Evolutionary conservation across 108 stramenopile genomes (phyloP).

Genomic region (Poteriospumella lacustris): DNA sequence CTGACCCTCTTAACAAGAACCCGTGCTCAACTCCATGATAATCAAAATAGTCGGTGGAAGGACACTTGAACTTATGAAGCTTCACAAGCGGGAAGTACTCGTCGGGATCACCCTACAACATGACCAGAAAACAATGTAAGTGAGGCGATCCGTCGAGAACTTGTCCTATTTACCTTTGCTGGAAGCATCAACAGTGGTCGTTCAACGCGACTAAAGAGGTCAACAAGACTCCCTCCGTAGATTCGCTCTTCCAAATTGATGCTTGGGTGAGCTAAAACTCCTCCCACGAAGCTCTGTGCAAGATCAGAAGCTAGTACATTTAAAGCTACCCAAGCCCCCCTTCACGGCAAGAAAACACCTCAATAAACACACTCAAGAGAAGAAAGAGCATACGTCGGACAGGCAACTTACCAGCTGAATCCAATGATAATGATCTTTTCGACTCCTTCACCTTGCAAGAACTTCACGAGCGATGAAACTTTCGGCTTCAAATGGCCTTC

Average conservation of each 20-base stretch:
- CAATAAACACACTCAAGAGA: too few species aligned
- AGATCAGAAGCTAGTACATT: background rate
- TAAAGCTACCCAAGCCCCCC: background rate
- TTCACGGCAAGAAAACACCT: too few species aligned
- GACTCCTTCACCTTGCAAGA: background rate
- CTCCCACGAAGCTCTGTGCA: background rate
- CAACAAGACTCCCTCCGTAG: background rate
- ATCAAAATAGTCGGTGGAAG: background rate
- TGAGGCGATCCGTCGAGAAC: background rate
- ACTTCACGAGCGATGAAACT: background rate
- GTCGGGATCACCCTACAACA: background rate
- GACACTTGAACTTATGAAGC: background rate
- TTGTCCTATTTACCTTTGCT: background rate
- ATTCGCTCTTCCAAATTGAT: background rate
- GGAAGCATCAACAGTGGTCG: background rate
- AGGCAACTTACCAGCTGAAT: background rate
- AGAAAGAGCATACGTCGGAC: too few species aligned
- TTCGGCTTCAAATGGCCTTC: background rate
- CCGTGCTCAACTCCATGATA: background rate
- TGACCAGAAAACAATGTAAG: background rate
- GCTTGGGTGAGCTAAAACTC: background rate
- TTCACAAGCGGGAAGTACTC: background rate
- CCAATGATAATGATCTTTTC: background rate
- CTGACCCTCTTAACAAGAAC: background rate
- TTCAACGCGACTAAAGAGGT: background rate